Evolutionary conservation across 148 eudicot species (phyloP).

Genomic region (Amaranthus palmeri): DNA sequence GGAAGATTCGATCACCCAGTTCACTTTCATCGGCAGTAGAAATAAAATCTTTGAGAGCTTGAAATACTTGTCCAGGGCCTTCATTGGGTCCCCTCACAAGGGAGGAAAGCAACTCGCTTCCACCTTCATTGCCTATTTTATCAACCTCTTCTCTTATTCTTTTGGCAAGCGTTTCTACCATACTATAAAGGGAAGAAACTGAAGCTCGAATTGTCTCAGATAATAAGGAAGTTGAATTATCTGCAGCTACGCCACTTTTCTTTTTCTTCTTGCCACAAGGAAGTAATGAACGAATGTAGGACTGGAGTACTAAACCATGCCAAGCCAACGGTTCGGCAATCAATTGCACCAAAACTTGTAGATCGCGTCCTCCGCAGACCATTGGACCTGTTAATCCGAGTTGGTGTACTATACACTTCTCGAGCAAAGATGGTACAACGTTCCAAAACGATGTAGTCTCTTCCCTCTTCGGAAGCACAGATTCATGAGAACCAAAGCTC

Average conservation of each 20-base stretch:
- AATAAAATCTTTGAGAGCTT: constrained; percentile 33
- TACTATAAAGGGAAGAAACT: constrained; percentile 41
- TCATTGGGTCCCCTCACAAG: constrained; percentile 27
- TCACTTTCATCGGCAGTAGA: constrained; percentile 39
- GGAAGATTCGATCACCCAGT: constrained; percentile 58
- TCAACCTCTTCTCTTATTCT: constrained; percentile 60
- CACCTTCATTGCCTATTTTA: constrained; percentile 36
- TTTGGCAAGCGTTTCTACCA: constrained; percentile 46
- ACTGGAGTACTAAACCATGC: constrained; percentile 67
- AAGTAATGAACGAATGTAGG: constrained; percentile 52
- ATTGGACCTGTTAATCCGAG: constrained; percentile 39
- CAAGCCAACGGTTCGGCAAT: constrained; percentile 81
- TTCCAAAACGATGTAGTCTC: constrained; percentile 44
- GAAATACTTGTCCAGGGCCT: constrained; percentile 69
- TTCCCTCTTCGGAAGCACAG: constrained; percentile 30
- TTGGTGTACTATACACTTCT: constrained; percentile 44
- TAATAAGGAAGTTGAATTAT: constrained; percentile 42
- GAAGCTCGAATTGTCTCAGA: constrained; percentile 50
- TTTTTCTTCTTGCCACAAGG: constrained; percentile 95
- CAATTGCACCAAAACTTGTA: constrained; percentile 59
- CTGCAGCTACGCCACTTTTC: constrained; percentile 63
- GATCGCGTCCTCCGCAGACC: constrained; percentile 52
- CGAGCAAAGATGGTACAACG: constrained; percentile 47
- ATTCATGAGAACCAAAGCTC: constrained; percentile 56
- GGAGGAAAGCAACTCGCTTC: constrained; percentile 46